Evolutionary conservation across 2,329 filamentous ascomycete genomes (phyloP).

Genomic region (Pestalotiopsis fici): DNA sequence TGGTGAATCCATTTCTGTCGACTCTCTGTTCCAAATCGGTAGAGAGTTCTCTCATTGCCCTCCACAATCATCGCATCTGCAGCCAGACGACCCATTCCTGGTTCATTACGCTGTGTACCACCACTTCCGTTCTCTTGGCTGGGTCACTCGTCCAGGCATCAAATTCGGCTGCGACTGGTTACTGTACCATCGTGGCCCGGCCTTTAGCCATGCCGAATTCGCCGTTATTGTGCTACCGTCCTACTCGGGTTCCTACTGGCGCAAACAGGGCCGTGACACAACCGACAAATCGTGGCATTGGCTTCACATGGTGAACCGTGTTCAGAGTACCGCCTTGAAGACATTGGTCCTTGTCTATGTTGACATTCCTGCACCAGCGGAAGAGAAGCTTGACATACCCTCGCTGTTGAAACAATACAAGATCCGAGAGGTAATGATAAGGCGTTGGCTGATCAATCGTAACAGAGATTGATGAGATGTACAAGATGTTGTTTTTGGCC

Average conservation of each 20-base stretch:
- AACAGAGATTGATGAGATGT: conserved; percentile 43
- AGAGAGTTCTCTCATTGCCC: conserved; percentile 72
- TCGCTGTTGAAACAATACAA: conserved; percentile 68
- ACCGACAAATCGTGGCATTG: conserved; percentile 69
- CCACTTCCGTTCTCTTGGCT: conserved; percentile 92
- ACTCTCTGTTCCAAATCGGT: conserved; percentile 66
- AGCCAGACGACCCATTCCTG: conserved; percentile 81
- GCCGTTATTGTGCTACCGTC: conserved; percentile 82
- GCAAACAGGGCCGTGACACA: conserved; percentile 50
- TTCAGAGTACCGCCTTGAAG: conserved; percentile 88
- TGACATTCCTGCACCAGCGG: conserved; percentile 74
- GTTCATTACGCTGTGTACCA: conserved; percentile 90
- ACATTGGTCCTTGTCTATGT: conserved; percentile 89
- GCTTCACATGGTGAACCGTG: conserved; percentile 87
- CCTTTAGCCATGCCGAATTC: conserved; percentile 94
- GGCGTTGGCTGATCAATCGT: conserved; percentile 82
- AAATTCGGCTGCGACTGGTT: conserved; percentile 96
- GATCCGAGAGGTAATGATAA: conserved; percentile 78
- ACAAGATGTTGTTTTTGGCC: not conserved
- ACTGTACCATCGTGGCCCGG: conserved; percentile 90
- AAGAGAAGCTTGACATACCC: conserved; percentile 57
- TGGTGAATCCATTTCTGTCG: conserved; percentile 46
- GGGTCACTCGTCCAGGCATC: conserved; percentile 88
- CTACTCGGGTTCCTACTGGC: conserved; percentile 77
- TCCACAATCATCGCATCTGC: conserved; percentile 49